Percentiles rank a stretch among this genome's conserved stretches.
Evolutionary conservation across 2,329 filamentous ascomycete genomes (phyloP).

Genomic region (Rhynchosporium secalis): DNA sequence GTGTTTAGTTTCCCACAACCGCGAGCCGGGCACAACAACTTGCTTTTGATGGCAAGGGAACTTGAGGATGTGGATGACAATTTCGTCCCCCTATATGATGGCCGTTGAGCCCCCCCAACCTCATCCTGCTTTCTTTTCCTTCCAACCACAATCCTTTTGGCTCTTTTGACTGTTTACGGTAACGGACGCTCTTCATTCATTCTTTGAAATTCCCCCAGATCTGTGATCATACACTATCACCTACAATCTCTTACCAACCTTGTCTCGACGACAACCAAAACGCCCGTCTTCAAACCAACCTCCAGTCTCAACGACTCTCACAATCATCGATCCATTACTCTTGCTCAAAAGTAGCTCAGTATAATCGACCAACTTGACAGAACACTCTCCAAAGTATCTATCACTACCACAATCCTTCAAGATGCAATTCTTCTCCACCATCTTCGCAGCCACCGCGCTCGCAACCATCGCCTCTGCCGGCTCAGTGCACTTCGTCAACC

Average conservation of each 20-base stretch:
- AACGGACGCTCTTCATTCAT: conserved; percentile 30
- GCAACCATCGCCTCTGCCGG: conserved; percentile 49
- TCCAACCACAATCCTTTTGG: conserved; percentile 29
- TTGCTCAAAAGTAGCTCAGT: conserved; percentile 20
- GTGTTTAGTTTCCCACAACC: not conserved
- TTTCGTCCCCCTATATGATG: not conserved
- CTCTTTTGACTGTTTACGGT: conserved; percentile 18
- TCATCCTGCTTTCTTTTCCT: conserved; percentile 11
- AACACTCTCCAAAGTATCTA: conserved; percentile 19
- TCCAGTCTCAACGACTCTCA: conserved; percentile 29
- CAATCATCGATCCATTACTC: conserved; percentile 20
- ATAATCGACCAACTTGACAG: conserved; percentile 34
- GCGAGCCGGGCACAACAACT: conserved; percentile 1
- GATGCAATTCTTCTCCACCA: conserved; percentile 52
- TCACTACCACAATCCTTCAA: conserved; percentile 41
- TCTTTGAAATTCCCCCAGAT: conserved; percentile 28
- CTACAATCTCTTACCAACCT: conserved; percentile 23
- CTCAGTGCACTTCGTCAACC: conserved; percentile 58
- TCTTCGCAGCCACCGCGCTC: conserved; percentile 45
- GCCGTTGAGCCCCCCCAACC: not conserved
- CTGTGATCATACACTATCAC: conserved; percentile 35
- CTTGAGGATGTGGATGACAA: not conserved
- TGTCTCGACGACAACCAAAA: conserved; percentile 31
- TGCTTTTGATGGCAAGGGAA: not conserved
- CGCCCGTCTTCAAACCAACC: conserved; percentile 6